Percentiles rank a stretch among this genome's conserved stretches.
phyloP scores from a whole-genome alignment of 306 rosid genomes.

The Carpinus viminea region DNA sequence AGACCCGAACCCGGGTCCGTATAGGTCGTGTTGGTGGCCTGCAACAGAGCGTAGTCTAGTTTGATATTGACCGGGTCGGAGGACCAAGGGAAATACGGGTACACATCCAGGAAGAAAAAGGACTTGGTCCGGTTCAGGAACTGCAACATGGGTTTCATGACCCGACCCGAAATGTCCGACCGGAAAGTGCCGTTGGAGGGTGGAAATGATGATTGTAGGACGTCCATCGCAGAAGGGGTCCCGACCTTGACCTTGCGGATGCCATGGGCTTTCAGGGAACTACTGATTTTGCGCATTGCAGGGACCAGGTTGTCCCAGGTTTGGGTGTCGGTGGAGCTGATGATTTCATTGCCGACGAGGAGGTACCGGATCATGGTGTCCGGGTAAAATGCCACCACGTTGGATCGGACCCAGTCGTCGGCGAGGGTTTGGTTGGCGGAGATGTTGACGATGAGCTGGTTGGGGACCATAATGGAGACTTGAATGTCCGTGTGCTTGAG shows the following conservation, averaged over 20 bases:
- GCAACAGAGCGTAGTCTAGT: constrained; percentile 56
- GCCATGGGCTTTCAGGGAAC: constrained; percentile 37
- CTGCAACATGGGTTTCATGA: constrained; percentile 65
- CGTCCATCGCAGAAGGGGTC: constrained; percentile 66
- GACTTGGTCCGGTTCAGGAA: constrained; percentile 66
- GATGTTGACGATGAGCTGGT: constrained; percentile 55
- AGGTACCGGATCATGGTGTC: constrained; percentile 65
- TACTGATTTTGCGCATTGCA: constrained; percentile 58
- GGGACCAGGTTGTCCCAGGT: constrained; percentile 60
- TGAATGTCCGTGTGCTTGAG: constrained; percentile 48
- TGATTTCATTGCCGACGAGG: constrained; percentile 79
- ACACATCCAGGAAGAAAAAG: constrained; percentile 76
- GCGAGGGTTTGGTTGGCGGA: constrained; percentile 58
- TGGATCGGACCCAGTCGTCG: constrained; percentile 55
- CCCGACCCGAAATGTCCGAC: constrained; percentile 46
- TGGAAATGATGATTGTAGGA: constrained; percentile 64
- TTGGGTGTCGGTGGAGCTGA: constrained; percentile 34
- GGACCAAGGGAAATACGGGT: constrained; percentile 70
- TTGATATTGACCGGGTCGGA: constrained; percentile 50
- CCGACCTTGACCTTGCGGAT: constrained; percentile 71
- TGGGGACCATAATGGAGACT: constrained; percentile 76
- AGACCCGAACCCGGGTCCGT: constrained; percentile 64
- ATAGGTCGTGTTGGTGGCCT: constrained; percentile 44
- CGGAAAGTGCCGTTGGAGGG: constrained; percentile 78
- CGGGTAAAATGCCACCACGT: constrained; percentile 54